These are phyloP conservation scores for Geotrichum citri-aurantii DNA, from an alignment of 1,139 yeast genomes.

Conservation along the genomic window DNA sequence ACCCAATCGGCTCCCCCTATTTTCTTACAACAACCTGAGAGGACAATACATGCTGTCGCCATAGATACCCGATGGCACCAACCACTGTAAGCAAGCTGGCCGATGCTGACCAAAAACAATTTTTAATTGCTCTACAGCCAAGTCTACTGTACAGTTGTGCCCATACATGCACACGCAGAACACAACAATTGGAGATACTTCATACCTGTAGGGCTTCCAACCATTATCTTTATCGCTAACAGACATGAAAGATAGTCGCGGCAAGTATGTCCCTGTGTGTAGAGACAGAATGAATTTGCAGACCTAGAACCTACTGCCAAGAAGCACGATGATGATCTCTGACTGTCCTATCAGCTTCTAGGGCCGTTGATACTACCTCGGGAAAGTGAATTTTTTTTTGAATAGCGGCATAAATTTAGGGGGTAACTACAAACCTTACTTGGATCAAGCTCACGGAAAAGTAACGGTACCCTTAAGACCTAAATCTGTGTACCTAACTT, in stretches of 20 bases:
- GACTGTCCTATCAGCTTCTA: not conserved
- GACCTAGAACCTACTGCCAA: not conserved
- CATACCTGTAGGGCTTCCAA: not conserved
- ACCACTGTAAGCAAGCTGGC: not conserved
- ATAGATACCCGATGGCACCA: not conserved
- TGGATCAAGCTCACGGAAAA: too few relatives aligned
- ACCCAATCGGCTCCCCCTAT: not conserved
- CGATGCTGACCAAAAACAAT: not conserved
- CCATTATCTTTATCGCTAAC: not conserved
- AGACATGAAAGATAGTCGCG: not conserved
- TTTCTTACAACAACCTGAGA: too few relatives aligned
- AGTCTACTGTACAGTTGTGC: not conserved
- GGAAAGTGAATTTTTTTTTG: not conserved
- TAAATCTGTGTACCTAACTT: too few relatives aligned
- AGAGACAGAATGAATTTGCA: not conserved
- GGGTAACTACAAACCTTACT: too few relatives aligned
- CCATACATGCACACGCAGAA: not conserved
- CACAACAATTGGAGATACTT: not conserved
- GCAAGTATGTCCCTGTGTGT: not conserved
- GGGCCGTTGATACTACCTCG: not conserved
- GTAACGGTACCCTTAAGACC: too few relatives aligned
- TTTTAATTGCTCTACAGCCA: not conserved
- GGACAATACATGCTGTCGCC: not conserved
- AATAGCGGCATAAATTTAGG: too few relatives aligned
- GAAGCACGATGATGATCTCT: not conserved